These are phyloP conservation scores for Pseudognaphalium luteoalbum DNA, from an alignment of 129 eudicot genomes.

Conservation along the genomic window DNA sequence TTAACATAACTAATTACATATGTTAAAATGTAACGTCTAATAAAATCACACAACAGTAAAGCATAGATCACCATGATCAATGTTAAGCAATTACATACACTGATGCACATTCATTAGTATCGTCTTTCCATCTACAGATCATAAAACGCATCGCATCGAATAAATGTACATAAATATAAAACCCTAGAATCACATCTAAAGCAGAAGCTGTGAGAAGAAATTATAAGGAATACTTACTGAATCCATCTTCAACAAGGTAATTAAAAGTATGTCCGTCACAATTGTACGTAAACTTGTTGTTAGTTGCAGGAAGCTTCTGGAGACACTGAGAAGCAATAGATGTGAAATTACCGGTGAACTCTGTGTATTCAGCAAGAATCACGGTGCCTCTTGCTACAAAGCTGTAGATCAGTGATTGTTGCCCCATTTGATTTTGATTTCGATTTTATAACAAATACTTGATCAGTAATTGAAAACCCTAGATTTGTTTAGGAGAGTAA, in stretches of 20 bases:
- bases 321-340: conserved; percentile 56
- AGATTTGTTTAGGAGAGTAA: conserved; percentile 9
- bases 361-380: conserved; percentile 55
- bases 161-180: background rate
- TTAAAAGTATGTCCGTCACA: conserved; percentile 64
- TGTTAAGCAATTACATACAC: too few species aligned
- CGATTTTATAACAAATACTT: background rate
- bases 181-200: background rate
- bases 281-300: conserved; percentile 49
- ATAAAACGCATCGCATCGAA: background rate
- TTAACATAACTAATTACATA: background rate
- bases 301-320: conserved; percentile 56
- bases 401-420: conserved; percentile 50
- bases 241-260: conserved; percentile 62
- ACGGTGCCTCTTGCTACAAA: conserved; percentile 56
- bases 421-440: conserved; percentile 39
- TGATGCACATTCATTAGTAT: too few species aligned
- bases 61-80: background rate
- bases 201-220: background rate
- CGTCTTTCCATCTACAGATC: background rate
- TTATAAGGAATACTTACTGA: conserved; percentile 31
- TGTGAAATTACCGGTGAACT: conserved; percentile 56
- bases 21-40: background rate
- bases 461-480: background rate
- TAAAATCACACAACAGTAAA: background rate